These are phyloP conservation scores for Lactarius sp. DNA, from an alignment of 768 basidiomycete species.

Conservation along the genomic window DNA sequence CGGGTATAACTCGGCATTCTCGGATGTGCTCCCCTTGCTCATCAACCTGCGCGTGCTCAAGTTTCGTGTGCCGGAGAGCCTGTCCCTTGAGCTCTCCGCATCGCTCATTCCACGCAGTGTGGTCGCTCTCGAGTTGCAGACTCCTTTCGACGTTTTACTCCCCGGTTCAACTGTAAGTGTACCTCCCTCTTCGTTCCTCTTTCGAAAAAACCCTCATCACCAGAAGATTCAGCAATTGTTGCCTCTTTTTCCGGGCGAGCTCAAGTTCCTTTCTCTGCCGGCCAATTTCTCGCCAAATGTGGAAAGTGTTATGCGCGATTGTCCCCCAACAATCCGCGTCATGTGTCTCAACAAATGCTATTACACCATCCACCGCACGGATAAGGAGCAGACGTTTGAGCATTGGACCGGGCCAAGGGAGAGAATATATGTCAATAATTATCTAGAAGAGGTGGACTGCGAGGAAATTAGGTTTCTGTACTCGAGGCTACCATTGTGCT, in stretches of 20 bases:
- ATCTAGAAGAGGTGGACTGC: conserved; percentile 19
- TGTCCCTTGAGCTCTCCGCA: conserved; percentile 56
- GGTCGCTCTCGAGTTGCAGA: conserved; percentile 44
- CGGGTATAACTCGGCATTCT: conserved; percentile 65
- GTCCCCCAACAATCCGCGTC: conserved; percentile 15
- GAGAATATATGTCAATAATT: conserved; percentile 19
- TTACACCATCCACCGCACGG: conserved; percentile 7
- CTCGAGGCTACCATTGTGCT: conserved; percentile 10
- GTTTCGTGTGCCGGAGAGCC: conserved; percentile 60
- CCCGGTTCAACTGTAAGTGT: conserved; percentile 23
- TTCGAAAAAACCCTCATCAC: conserved; percentile 31
- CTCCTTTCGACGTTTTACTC: conserved; percentile 17
- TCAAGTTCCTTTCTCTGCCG: conserved; percentile 30
- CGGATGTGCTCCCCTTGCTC: conserved; percentile 65
- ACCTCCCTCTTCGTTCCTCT: no score
- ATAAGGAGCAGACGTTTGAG: conserved; percentile 8
- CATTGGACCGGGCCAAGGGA: conserved; percentile 11
- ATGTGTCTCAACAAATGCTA: conserved; percentile 1
- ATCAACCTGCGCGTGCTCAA: conserved; percentile 47
- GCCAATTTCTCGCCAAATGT: not conserved
- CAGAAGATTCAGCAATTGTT: conserved; percentile 10
- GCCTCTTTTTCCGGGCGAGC: conserved; percentile 24
- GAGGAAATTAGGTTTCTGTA: conserved; percentile 12
- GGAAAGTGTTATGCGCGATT: not conserved
- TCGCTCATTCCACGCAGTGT: conserved; percentile 59